Conservation (phyloP, 2,329 filamentous ascomycete genomes). For the Thelonectria olida region DNA sequence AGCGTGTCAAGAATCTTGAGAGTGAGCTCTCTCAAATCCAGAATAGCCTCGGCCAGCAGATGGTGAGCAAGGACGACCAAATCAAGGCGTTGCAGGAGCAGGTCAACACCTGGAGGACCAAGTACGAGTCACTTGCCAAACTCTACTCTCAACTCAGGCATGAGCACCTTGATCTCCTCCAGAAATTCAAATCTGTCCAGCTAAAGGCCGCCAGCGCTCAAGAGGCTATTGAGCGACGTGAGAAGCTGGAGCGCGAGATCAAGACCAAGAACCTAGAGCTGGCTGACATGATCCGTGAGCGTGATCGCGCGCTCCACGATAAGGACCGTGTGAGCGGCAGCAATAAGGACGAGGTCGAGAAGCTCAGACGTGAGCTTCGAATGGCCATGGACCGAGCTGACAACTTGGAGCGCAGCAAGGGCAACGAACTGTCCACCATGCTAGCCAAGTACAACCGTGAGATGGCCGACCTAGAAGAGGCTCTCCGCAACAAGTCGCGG, state of each 20-base stretch:
- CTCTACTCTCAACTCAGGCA: constrained; percentile 95
- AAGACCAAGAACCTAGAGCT: constrained; percentile 99
- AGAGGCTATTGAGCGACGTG: constrained; percentile 92
- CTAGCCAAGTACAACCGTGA: constrained; percentile 96
- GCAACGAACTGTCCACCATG: constrained; percentile 93
- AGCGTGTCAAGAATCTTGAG: constrained; percentile 91
- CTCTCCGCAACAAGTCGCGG: constrained; percentile 85
- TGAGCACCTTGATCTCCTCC: constrained; percentile 92
- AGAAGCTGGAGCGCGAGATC: constrained; percentile 95
- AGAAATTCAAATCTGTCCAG: constrained; percentile 96
- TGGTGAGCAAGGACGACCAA: constrained; percentile 91
- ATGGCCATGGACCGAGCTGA: constrained; percentile 92
- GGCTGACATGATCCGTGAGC: constrained; percentile 97
- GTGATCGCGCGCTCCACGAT: constrained; percentile 92
- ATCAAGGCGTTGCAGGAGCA: constrained; percentile 93
- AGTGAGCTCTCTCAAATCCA: constrained; percentile 85
- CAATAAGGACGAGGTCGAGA: constrained; percentile 93
- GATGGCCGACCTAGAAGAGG: constrained; percentile 95
- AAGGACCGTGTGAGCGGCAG: constrained; percentile 87
- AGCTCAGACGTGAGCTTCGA: constrained; percentile 90
- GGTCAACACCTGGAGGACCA: constrained; percentile 96
- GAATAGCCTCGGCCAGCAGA: constrained; percentile 84
- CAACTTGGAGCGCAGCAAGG: constrained; percentile 91
- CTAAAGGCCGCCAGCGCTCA: constrained; percentile 96
- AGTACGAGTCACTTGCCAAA: constrained; percentile 96